Percentiles rank a stretch among this genome's conserved stretches.
These are phyloP conservation scores for Scutellaria galericulata DNA, from an alignment of 257 asterid genomes.

Conservation along the genomic window DNA sequence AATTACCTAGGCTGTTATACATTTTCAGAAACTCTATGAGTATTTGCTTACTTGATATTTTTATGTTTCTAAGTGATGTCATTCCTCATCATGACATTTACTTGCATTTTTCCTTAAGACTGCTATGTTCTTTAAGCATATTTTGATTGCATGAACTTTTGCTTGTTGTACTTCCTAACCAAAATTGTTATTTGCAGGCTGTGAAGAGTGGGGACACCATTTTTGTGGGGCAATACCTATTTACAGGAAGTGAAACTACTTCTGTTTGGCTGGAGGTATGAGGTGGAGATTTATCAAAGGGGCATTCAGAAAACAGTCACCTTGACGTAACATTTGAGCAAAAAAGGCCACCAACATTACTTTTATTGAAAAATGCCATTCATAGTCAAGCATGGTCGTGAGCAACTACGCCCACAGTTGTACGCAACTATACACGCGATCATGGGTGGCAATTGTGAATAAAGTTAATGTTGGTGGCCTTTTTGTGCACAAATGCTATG, in stretches of 20 bases:
- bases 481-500: too few relatives aligned
- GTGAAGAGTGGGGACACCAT: conserved; percentile 86
- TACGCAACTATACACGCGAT: too few relatives aligned
- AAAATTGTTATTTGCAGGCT: conserved; percentile 52
- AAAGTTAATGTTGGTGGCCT: too few relatives aligned
- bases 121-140: not conserved
- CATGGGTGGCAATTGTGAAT: too few relatives aligned
- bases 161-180: conserved; percentile 21
- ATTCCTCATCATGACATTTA: not conserved
- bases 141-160: not conserved
- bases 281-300: conserved; percentile 19
- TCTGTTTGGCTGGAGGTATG: conserved; percentile 94
- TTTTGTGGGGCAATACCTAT: conserved; percentile 86
- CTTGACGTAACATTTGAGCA: too few relatives aligned
- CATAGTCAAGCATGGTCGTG: too few relatives aligned
- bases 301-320: not conserved
- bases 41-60: not conserved
- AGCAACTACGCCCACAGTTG: too few relatives aligned
- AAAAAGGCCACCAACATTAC: too few relatives aligned
- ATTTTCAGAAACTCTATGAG: not conserved
- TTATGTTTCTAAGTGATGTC: not conserved
- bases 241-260: conserved; percentile 91
- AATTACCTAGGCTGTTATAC: not conserved
- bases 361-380: too few relatives aligned
- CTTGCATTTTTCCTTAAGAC: not conserved